Conservation (phyloP, 306 rosid species). For the Acacia melanoxylon region DNA sequence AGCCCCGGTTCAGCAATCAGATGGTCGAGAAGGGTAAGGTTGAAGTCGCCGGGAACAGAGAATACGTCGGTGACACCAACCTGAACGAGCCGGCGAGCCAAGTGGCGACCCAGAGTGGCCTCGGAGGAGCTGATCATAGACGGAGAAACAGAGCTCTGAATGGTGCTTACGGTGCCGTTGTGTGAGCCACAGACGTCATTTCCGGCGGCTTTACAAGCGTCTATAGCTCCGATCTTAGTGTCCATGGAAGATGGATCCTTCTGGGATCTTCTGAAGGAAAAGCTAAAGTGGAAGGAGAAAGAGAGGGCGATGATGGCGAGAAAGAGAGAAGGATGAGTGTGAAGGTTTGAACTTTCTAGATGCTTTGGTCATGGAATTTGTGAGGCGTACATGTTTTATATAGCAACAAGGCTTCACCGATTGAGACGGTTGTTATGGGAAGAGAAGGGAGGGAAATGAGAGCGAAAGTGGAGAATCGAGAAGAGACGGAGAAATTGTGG, state of each 20-base stretch:
- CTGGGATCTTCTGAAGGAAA: not conserved
- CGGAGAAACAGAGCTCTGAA: slow-evolving; percentile 29
- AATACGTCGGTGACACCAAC: slow-evolving; percentile 56
- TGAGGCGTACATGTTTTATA: not conserved
- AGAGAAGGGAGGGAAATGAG: not conserved
- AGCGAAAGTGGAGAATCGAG: not conserved
- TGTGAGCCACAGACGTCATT: slow-evolving; percentile 27
- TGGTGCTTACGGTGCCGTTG: slow-evolving; percentile 28
- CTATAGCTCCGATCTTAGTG: slow-evolving; percentile 45
- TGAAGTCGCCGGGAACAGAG: slow-evolving; percentile 65
- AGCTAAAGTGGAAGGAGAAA: not conserved
- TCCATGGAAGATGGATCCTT: slow-evolving; percentile 28
- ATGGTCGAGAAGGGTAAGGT: slow-evolving; percentile 61
- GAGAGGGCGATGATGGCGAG: not conserved
- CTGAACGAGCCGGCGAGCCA: slow-evolving; percentile 51
- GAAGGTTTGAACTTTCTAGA: not conserved
- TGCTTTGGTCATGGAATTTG: not conserved
- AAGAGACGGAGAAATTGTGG: not conserved
- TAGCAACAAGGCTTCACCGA: not conserved
- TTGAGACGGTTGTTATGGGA: not conserved
- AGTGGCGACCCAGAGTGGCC: slow-evolving; percentile 56
- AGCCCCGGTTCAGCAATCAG: slow-evolving; percentile 53
- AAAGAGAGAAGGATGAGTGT: no score
- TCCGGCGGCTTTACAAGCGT: slow-evolving; percentile 16
- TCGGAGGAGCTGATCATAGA: slow-evolving; percentile 17